phyloP scores from a whole-genome alignment of 352 stramenopile genomes.

The Phytophthora litchii region DNA sequence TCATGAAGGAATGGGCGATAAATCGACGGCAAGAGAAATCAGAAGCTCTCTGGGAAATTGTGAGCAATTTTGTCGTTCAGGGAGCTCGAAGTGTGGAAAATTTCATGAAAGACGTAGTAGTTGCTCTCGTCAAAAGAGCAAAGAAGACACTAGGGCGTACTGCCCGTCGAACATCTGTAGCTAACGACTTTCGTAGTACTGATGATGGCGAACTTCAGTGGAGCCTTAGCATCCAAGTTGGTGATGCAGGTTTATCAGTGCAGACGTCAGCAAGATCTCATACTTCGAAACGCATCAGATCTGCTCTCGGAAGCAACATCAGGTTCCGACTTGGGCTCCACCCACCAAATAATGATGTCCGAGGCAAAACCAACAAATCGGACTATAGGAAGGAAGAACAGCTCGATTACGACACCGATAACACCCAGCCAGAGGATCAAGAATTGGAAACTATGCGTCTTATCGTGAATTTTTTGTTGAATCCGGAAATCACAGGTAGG shows the following conservation, averaged over 20 bases:
- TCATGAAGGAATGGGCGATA: constrained; percentile 51
- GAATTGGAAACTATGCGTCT: constrained; percentile 32
- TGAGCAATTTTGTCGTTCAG: constrained; percentile 23
- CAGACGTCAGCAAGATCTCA: neutral
- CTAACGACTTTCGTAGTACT: constrained; percentile 16
- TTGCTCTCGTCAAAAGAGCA: constrained; percentile 11
- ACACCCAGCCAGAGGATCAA: constrained; percentile 14
- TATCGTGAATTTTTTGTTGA: constrained; percentile 40
- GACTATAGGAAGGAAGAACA: constrained; percentile 11
- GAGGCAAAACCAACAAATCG: neutral
- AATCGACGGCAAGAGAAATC: constrained; percentile 29
- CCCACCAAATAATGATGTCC: constrained; percentile 15
- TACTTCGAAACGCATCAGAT: constrained; percentile 9
- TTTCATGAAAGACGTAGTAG: constrained; percentile 20
- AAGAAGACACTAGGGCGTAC: constrained; percentile 6
- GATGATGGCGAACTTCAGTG: constrained; percentile 51
- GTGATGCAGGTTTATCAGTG: constrained; percentile 1
- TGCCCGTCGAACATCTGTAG: constrained; percentile 12
- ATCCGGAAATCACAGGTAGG: constrained; percentile 39
- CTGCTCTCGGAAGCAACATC: constrained; percentile 22
- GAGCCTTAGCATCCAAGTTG: constrained; percentile 36
- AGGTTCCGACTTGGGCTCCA: constrained; percentile 53
- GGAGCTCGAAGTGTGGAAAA: constrained; percentile 27
- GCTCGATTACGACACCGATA: constrained; percentile 15
- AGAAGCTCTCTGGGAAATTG: constrained; percentile 43